Evolutionary conservation across 805 yeast genomes (phyloP), one percentile per base, ranked within the genome.

Genomic region (Blastobotrys terrestris): DNA sequence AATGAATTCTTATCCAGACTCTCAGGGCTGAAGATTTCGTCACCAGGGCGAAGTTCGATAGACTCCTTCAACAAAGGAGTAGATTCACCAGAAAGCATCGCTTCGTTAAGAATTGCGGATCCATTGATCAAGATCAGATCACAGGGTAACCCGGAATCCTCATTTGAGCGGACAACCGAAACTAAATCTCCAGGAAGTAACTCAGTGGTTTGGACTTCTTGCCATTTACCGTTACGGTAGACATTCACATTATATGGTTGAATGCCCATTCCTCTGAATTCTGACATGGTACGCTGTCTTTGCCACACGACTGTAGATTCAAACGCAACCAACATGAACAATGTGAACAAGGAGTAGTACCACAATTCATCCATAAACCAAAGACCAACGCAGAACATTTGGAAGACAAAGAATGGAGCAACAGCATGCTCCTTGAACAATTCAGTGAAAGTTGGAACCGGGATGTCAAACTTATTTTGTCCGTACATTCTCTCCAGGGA

Each of bases 51-150:
- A 60, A 87, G 79, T 58, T 81, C 82, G 58, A 91, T 80, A 1
- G 96, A 87, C 71, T 94, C 99, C 66, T 94, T 94, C 66, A 94
- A 80, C 61, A 94, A 75, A 4, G 99, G 99, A 44, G 99, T 94
- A 3, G 97, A 90, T 73, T 94, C 99, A 68, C 99, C 99, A 3
- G 97, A 88, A 53, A 94, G 82, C 99, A 94, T 94, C 20, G 99
- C 99, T 76, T 94, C 99, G 67, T 94, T 94, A 46, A 94, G 95
- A 65, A 94, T 94, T 59, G 95, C 94, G 16, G 96, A 78, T 50
- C 99, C 99, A 62, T 85, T 91, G 49, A 88, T 69, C 46, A 94
- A 75, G 39, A 94, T 70, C 71, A 94, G 71, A 70, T 94, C 99
- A 74, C 99, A 94, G 15, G 99, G 97, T 51, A 94, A 73, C 1